These are phyloP conservation scores for Alternaria dauci DNA, from an alignment of 2,329 filamentous ascomycete species.

Conservation along the genomic window DNA sequence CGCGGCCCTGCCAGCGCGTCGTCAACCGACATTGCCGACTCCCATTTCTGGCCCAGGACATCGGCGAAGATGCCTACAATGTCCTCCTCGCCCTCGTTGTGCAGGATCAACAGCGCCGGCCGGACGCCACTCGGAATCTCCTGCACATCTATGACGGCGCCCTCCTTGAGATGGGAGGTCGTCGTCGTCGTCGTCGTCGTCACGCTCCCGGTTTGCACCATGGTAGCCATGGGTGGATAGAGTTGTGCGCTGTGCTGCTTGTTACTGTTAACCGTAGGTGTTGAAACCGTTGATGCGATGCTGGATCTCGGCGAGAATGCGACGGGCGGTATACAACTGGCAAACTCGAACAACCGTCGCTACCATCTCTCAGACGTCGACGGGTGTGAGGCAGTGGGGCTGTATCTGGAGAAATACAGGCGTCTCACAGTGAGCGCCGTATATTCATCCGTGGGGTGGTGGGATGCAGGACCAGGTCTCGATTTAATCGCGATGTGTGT, in stretches of 20 bases:
- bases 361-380: slow-evolving; percentile 50
- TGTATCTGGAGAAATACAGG: slow-evolving; percentile 36
- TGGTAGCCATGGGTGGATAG: slow-evolving; percentile 48
- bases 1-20: slow-evolving; percentile 64
- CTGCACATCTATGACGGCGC: slow-evolving; percentile 45
- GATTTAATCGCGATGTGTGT: slow-evolving; percentile 44
- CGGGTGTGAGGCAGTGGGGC: slow-evolving; percentile 34
- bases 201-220: slow-evolving; percentile 45
- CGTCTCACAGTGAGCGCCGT: slow-evolving; percentile 33
- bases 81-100: slow-evolving; percentile 73
- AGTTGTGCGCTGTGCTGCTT: slow-evolving; percentile 22
- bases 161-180: slow-evolving; percentile 43
- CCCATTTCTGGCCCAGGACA: slow-evolving; percentile 77
- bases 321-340: slow-evolving; percentile 51
- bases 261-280: slow-evolving; percentile 49
- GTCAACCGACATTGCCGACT: slow-evolving; percentile 64
- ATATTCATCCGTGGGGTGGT: slow-evolving; percentile 30
- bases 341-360: slow-evolving; percentile 39
- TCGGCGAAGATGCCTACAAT: slow-evolving; percentile 81
- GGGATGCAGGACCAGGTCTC: slow-evolving; percentile 41
- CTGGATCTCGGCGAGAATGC: slow-evolving; percentile 51
- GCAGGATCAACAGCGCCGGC: slow-evolving; percentile 65
- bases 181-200: slow-evolving; percentile 31
- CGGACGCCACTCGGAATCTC: slow-evolving; percentile 42
- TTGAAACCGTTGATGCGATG: slow-evolving; percentile 55